Evolutionary conservation across 139 green algal species (phyloP), one percentile per base, ranked within the genome.

Genomic region (Yamagishiella unicocca): DNA sequence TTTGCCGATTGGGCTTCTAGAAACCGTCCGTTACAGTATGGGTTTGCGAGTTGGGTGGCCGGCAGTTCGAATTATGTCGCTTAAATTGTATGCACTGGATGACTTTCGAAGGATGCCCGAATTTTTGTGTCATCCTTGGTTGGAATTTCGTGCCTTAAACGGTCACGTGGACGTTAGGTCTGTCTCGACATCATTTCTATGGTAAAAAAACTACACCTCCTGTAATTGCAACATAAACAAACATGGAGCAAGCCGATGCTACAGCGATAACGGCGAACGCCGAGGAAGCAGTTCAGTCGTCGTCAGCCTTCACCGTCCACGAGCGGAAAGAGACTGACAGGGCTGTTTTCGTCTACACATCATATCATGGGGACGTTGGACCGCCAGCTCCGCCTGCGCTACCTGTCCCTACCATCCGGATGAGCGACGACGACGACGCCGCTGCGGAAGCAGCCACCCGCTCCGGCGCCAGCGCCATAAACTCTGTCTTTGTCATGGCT

Each of bases 401-500:
- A 40, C 82, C 68, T 2, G 45, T 22, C 2, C 40, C 43, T 2
- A 27, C 61, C 6, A 2, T 35, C 2, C 35, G 5, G 1, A 43
- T 87, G 2, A 1, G 19, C 1, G 29, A 21, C 29, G 6, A 50
- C 4, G 27, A 62, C 1, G 27, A 42, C 5, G 72, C 4, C 8
- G 55, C n/a, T 21, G 40, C 25, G 4, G 77, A 33, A 2, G 6
- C 35, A 29, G 9, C 10, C 14, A 35, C 27, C 35, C 37, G 8
- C 8, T 35, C 58, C 17, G 82, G 82, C 27, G n/a, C 50, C 40
- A 58, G 45, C 45, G 66, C 82, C 22, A 12, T 70, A 0, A 81
- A 45, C 25, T 80, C 61, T 22, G 53, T 90, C 1, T 86, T 86
- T 31, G 80, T 86, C 6, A 86, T 86, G 80, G 80, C 80, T 68